These are phyloP conservation scores for Candida awuae DNA, from an alignment of 805 yeast genomes.

Conservation along the genomic window DNA sequence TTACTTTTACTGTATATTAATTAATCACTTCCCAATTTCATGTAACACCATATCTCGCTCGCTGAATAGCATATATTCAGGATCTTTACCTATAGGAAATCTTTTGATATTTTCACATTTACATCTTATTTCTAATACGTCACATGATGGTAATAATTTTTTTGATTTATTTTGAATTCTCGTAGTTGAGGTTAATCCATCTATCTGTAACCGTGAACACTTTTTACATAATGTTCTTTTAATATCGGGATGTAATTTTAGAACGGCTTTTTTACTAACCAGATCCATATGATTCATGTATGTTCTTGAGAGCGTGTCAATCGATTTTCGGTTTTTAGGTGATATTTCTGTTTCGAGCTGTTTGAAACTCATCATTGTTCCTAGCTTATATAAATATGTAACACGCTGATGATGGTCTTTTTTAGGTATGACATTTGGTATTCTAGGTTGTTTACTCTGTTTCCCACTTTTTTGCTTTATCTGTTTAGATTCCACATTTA, in stretches of 20 bases:
- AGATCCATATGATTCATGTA: constrained; percentile 48
- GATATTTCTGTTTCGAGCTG: neutral
- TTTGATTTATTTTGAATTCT: constrained; percentile 38
- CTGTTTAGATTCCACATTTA: neutral
- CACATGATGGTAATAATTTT: constrained; percentile 28
- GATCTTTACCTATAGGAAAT: constrained; percentile 55
- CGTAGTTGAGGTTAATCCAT: constrained; percentile 37
- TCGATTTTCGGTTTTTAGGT: constrained; percentile 6
- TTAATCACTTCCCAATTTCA: constrained; percentile 8
- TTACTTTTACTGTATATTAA: neutral
- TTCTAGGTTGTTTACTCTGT: constrained; percentile 10
- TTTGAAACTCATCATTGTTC: constrained; percentile 31
- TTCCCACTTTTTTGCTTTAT: constrained; percentile 1
- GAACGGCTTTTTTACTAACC: constrained; percentile 61
- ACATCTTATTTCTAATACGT: constrained; percentile 45
- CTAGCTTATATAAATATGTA: constrained; percentile 51
- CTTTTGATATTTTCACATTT: constrained; percentile 45
- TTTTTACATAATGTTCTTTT: constrained; percentile 65
- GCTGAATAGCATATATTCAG: constrained; percentile 40
- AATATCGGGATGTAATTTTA: constrained; percentile 53
- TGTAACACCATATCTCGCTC: constrained; percentile 30
- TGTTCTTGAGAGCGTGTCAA: constrained; percentile 43
- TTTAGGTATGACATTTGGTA: constrained; percentile 39
- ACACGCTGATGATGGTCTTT: constrained; percentile 54
- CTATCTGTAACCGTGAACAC: constrained; percentile 46